These are phyloP conservation scores for Lasiodiplodia citricola DNA, from an alignment of 2,329 filamentous ascomycete species.

Conservation along the genomic window DNA sequence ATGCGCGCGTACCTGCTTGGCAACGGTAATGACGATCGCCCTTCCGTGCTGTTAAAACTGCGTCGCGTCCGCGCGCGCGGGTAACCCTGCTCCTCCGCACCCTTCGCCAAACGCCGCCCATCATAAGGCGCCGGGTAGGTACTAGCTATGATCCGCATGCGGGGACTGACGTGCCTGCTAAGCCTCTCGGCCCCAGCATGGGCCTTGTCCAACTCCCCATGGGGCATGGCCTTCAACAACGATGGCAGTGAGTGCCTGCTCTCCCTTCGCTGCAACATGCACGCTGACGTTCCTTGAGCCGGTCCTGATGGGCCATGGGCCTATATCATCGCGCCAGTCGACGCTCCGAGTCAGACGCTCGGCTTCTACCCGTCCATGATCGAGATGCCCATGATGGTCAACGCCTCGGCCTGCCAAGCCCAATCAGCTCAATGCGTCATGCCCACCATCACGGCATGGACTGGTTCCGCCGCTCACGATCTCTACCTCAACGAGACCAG, in stretches of 20 bases:
- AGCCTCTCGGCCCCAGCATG: background rate
- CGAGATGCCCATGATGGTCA: background rate
- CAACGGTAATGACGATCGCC: background rate
- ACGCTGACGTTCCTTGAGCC: background rate
- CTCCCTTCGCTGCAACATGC: background rate
- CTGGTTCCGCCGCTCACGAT: background rate
- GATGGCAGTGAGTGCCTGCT: background rate
- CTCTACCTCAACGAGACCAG: conserved; percentile 5
- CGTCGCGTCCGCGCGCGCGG: background rate
- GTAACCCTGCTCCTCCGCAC: background rate
- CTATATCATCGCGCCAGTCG: background rate
- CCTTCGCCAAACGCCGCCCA: background rate
- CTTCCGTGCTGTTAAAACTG: background rate
- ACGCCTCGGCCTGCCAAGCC: background rate
- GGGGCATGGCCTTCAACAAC: background rate
- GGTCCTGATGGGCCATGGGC: conserved; percentile 15
- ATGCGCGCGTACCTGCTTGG: background rate
- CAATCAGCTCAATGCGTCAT: background rate
- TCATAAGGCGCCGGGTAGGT: no score
- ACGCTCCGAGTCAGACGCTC: background rate
- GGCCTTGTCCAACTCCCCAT: background rate
- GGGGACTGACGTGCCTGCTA: background rate
- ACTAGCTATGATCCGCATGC: background rate
- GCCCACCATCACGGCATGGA: background rate
- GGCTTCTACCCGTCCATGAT: background rate